These are phyloP conservation scores for Letharia lupina DNA, from an alignment of 495 filamentous ascomycete species.

Conservation along the genomic window DNA sequence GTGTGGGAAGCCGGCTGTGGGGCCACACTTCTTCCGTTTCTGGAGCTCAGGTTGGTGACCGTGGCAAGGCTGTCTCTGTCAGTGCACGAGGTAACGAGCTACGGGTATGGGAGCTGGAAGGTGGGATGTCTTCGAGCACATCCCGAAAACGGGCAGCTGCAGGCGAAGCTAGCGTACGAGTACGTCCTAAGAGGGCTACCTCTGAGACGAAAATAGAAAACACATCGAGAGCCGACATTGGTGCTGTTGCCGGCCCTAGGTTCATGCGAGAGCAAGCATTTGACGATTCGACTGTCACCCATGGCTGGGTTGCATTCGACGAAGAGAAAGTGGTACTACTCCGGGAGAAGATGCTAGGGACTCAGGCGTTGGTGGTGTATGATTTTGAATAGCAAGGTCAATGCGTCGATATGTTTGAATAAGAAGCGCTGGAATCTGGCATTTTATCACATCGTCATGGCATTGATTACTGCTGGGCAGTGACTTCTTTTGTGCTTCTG, in stretches of 20 bases:
- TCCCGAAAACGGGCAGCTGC: conserved; percentile 31
- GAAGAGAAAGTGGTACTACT: conserved; percentile 87
- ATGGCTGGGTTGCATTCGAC: conserved; percentile 80
- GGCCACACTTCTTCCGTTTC: conserved; percentile 91
- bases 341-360: conserved; percentile 56
- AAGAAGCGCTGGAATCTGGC: background rate
- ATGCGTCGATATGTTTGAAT: background rate
- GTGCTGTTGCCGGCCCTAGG: conserved; percentile 14
- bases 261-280: conserved; percentile 19
- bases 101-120: conserved; percentile 90
- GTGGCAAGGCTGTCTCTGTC: conserved; percentile 86
- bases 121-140: conserved; percentile 45
- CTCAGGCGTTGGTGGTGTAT: conserved; percentile 75
- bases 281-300: conserved; percentile 35
- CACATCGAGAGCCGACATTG: conserved; percentile 9
- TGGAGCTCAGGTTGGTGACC: conserved; percentile 72
- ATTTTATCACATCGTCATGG: background rate
- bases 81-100: conserved; percentile 76
- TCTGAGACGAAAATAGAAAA: background rate
- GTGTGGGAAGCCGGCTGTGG: conserved; percentile 71
- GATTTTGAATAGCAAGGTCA: conserved; percentile 65
- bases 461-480: background rate
- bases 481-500: background rate
- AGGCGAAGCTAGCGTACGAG: conserved; percentile 47
- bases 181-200: conserved; percentile 35